Evolutionary conservation across 2,329 filamentous ascomycete species (phyloP).

Genomic region (Dactylella cylindrospora): DNA sequence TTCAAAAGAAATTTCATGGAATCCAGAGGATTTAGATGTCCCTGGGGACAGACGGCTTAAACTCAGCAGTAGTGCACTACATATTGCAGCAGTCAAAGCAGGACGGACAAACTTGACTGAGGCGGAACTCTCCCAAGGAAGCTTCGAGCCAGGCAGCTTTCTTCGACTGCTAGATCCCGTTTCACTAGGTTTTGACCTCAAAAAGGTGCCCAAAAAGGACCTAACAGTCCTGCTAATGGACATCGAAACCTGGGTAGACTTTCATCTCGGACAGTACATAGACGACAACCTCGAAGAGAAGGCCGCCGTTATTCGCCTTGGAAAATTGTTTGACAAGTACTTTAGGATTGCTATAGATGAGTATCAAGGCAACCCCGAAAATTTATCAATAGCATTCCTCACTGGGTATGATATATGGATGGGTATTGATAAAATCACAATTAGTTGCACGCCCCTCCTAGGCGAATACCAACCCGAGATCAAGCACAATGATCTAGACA

Average conservation of each 20-base stretch:
- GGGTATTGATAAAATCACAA: slow-evolving; percentile 58
- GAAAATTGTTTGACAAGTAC: slow-evolving; percentile 51
- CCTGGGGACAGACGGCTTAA: slow-evolving; percentile 1
- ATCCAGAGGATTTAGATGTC: slow-evolving; percentile 1
- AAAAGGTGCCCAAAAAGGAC: slow-evolving; percentile 42
- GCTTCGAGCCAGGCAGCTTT: slow-evolving; percentile 30
- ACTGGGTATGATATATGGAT: slow-evolving; percentile 63
- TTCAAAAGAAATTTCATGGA: slow-evolving; percentile 8
- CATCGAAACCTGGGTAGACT: slow-evolving; percentile 58
- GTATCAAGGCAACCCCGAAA: slow-evolving; percentile 56
- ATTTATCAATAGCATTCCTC: slow-evolving; percentile 60
- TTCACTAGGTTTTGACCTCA: neutral
- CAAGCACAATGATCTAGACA: slow-evolving; percentile 52
- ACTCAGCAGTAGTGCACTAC: slow-evolving; percentile 10
- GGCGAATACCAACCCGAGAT: slow-evolving; percentile 57
- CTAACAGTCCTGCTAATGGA: slow-evolving; percentile 50
- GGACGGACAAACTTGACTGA: slow-evolving; percentile 14
- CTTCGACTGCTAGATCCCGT: slow-evolving; percentile 13
- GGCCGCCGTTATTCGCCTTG: slow-evolving; percentile 46
- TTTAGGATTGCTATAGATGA: slow-evolving; percentile 44
- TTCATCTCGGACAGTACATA: slow-evolving; percentile 54
- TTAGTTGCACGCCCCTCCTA: slow-evolving; percentile 53
- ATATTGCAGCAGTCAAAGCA: slow-evolving; percentile 4
- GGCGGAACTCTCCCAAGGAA: slow-evolving; percentile 17
- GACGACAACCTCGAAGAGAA: slow-evolving; percentile 39